These are phyloP conservation scores for Paxillus rubicundulus DNA, from an alignment of 768 basidiomycete species.

Conservation along the genomic window DNA sequence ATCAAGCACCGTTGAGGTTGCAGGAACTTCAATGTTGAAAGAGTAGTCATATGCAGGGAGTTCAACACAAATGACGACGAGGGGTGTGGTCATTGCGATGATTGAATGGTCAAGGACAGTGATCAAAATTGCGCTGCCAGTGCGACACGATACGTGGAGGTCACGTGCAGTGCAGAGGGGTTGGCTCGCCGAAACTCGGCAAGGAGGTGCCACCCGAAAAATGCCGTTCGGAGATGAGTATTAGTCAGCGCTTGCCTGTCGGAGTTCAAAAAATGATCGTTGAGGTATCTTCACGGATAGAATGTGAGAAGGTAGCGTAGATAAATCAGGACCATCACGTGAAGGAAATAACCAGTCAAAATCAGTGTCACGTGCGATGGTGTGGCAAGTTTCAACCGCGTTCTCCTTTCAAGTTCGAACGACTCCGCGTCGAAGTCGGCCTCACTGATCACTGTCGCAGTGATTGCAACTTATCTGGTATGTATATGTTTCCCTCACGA, in stretches of 20 bases:
- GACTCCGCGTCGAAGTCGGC: too few relatives aligned
- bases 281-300: constrained; percentile 67
- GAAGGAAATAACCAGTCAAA: neutral
- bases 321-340: constrained; percentile 32
- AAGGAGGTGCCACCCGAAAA: too few relatives aligned
- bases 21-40: constrained; percentile 52
- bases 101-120: constrained; percentile 1
- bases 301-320: constrained; percentile 61
- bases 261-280: too few relatives aligned
- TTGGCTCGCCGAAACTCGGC: too few relatives aligned
- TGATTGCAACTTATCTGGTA: neutral
- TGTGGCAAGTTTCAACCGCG: neutral
- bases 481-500: neutral
- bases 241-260: too few relatives aligned
- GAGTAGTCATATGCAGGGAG: constrained; percentile 73
- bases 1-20: constrained; percentile 51
- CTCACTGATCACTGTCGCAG: neutral
- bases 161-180: too few relatives aligned
- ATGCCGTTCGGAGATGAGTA: too few relatives aligned
- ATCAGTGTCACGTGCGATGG: constrained; percentile 26
- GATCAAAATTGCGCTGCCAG: neutral
- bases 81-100: constrained; percentile 30
- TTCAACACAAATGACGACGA: constrained; percentile 56
- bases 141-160: constrained; percentile 25
- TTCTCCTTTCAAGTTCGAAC: too few relatives aligned